Percentiles rank a stretch among this genome's conserved stretches.
Conservation (phyloP, 23 red algal species). For the Gracilaria gracilis region DNA sequence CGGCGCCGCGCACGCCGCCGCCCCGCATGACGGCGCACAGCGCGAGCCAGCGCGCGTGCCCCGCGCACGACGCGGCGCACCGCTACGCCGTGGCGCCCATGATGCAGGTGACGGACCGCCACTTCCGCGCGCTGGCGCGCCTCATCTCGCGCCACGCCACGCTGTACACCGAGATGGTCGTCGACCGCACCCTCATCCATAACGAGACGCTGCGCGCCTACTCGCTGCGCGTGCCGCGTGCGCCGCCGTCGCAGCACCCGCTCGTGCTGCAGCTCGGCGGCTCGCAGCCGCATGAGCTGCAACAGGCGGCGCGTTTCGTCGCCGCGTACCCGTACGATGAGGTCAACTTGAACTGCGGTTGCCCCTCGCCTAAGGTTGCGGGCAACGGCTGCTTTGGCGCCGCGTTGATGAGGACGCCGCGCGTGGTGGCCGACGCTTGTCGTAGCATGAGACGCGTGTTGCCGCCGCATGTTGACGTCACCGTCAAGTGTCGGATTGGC, state of each 20-base stretch:
- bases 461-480: slow-evolving; percentile 61
- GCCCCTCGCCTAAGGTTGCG: slow-evolving; percentile 85
- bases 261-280: slow-evolving; percentile 94
- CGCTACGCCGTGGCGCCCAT: slow-evolving; percentile 93
- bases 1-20: not conserved
- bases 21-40: not conserved
- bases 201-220: slow-evolving; percentile 56
- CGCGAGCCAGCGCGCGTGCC: not conserved
- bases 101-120: slow-evolving; percentile 98
- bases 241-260: slow-evolving; percentile 63
- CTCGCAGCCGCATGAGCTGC: slow-evolving; percentile 69
- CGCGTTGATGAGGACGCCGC: slow-evolving; percentile 80
- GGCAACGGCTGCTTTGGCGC: slow-evolving; percentile 95
- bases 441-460: slow-evolving; percentile 38
- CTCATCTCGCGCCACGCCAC: slow-evolving; percentile 82
- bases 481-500: slow-evolving; percentile 97
- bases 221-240: slow-evolving; percentile 49
- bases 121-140: slow-evolving; percentile 83
- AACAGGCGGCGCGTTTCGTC: slow-evolving; percentile 67
- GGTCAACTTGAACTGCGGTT: slow-evolving; percentile 98
- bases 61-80: not conserved
- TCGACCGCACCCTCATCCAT: slow-evolving; percentile 90
- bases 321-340: slow-evolving; percentile 76
- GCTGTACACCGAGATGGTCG: slow-evolving; percentile 99
- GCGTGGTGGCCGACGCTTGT: slow-evolving; percentile 70